Evolutionary conservation across 768 basidiomycete genomes (phyloP), one percentile per base, ranked within the genome.

Genomic region (Auriscalpium vulgare): DNA sequence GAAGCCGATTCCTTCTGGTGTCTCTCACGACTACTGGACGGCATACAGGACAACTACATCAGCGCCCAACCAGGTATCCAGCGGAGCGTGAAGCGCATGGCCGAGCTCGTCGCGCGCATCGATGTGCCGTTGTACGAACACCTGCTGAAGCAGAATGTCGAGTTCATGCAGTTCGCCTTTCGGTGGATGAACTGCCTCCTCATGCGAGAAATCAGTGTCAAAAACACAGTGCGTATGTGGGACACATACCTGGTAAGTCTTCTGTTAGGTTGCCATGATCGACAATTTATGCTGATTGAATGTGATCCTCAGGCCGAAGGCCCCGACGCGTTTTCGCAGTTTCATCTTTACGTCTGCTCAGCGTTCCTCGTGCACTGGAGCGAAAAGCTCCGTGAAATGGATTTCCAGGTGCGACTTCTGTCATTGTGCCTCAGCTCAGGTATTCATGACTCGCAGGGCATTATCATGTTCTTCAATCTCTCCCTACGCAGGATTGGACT

Each of bases 1-100:
- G 97, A 98, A 69, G 97, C 97, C 1, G 97, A 99, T 69, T 87
- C 92, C 14, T 99, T 98, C 68, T 98, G 95, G 97, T 98, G 97
- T 71, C 79, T 99, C 6, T 93, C 91, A 8, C 88, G 95, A 50
- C 78, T 98, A 34, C 77, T 98, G 29, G 95, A 98, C 65, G 97
- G 95, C 16, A 98, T 98, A 58, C 95, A 97, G 69, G 95, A 98
- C 70, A 97, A 99, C 66, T 99, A 99, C 64, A 98, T 95, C 58
- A 88, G 84, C 47, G 91, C 88, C 3, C 97, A 99, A 69, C 97
- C 97, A 11, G 97, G 97, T 2, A 98, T 99, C 57, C 91, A 95
- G 63, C 75, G 94, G 56, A 89, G 91, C 65, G 93, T 99, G 37
- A 83, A 85, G 63, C 80, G 94, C 59, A 98, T 98, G 95, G 83